Percentiles rank a stretch among this genome's conserved stretches.
These are phyloP conservation scores for Flammula alnicola DNA, from an alignment of 1,284 basidiomycete genomes.

Conservation along the genomic window DNA sequence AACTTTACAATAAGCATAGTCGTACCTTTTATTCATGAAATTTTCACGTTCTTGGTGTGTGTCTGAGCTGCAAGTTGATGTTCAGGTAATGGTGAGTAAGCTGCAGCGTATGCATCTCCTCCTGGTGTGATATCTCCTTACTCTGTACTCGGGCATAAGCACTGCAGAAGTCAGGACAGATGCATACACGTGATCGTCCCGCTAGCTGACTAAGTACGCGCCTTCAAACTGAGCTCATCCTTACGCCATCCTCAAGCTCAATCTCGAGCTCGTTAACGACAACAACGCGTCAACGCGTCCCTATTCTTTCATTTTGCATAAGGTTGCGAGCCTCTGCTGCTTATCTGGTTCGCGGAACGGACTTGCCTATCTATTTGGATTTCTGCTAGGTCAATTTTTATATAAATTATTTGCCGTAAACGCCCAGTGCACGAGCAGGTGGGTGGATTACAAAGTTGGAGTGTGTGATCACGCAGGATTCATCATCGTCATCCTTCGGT, in stretches of 20 bases:
- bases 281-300: too few relatives aligned
- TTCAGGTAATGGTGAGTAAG: too few relatives aligned
- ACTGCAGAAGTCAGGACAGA: too few relatives aligned
- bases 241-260: background rate
- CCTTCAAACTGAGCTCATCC: background rate
- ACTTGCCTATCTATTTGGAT: background rate
- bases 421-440: too few relatives aligned
- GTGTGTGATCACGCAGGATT: constrained; percentile 4
- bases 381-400: too few relatives aligned
- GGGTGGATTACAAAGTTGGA: constrained; percentile 6
- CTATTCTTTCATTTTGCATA: background rate
- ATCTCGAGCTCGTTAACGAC: background rate
- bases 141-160: too few relatives aligned
- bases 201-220: background rate
- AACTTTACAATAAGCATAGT: too few relatives aligned
- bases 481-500: background rate
- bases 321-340: background rate
- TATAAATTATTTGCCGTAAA: background rate
- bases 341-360: too few relatives aligned
- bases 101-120: background rate
- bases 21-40: too few relatives aligned
- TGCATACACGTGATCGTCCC: background rate
- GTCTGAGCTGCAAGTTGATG: too few relatives aligned
- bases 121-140: background rate
- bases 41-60: too few relatives aligned